Conservation (phyloP, 2,329 filamentous ascomycete genomes). For the Arthrobotrys iridis region DNA sequence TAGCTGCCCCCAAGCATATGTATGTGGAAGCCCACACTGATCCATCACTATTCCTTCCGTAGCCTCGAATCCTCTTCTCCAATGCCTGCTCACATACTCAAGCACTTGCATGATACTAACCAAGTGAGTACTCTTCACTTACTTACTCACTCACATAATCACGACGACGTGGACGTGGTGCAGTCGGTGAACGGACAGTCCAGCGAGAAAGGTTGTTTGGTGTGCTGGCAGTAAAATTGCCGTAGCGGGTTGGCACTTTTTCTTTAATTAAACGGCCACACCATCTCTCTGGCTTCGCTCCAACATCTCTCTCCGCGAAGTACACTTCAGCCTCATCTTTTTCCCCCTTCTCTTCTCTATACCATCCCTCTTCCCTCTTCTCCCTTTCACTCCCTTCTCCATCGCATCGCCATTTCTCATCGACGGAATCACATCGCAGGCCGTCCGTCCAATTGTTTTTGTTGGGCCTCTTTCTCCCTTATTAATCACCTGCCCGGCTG, state of each 20-base stretch:
- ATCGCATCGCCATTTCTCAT: constrained; percentile 13
- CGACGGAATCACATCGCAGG: neutral
- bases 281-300: constrained; percentile 22
- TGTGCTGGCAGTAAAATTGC: constrained; percentile 49
- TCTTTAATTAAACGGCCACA: constrained; percentile 51
- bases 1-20: no score
- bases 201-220: constrained; percentile 3
- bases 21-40: no score
- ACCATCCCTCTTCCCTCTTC: neutral
- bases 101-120: no score
- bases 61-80: neutral
- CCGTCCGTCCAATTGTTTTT: constrained; percentile 12
- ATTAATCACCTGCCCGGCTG: constrained; percentile 39
- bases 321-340: constrained; percentile 21
- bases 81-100: neutral
- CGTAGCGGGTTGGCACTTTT: constrained; percentile 22
- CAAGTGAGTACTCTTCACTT: no score
- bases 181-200: neutral
- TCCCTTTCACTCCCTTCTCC: constrained; percentile 3
- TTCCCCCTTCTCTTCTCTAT: neutral
- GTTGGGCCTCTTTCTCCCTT: constrained; percentile 3
- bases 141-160: neutral
- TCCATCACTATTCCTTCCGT: neutral
- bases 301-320: constrained; percentile 13
- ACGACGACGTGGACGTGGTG: neutral